These are phyloP conservation scores for Hyaloscypha finlandica DNA, from an alignment of 495 filamentous ascomycete species.

Conservation along the genomic window DNA sequence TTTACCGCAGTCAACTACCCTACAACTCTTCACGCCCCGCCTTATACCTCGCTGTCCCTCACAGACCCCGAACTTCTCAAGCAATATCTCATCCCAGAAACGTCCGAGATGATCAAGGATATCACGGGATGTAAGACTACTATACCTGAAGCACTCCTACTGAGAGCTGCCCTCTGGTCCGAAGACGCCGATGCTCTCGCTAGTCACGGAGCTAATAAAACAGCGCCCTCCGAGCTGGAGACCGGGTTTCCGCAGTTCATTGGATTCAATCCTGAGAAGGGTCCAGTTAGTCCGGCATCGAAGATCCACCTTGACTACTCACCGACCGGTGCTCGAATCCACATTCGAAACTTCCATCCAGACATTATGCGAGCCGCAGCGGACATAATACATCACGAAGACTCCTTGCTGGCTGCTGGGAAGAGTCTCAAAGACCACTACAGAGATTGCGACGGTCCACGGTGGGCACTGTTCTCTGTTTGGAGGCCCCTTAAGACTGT, in stretches of 20 bases:
- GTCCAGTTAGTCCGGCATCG: slow-evolving; percentile 10
- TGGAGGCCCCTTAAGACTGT: slow-evolving; percentile 22
- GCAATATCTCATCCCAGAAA: slow-evolving; percentile 18
- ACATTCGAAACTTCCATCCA: slow-evolving; percentile 15
- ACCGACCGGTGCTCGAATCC: slow-evolving; percentile 13
- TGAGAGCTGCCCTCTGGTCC: not conserved
- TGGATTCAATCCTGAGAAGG: slow-evolving; percentile 15
- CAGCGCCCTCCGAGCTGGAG: not conserved
- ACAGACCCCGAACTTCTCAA: slow-evolving; percentile 16
- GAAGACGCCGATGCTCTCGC: not conserved
- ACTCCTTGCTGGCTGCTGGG: slow-evolving; percentile 1
- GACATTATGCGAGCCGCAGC: slow-evolving; percentile 1
- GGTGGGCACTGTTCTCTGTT: slow-evolving; percentile 21
- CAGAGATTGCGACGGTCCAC: not conserved
- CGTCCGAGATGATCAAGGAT: slow-evolving; percentile 12
- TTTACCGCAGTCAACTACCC: slow-evolving; percentile 21
- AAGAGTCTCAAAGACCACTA: not conserved
- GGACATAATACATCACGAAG: slow-evolving; percentile 15
- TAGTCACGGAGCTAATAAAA: not conserved
- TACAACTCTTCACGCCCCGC: slow-evolving; percentile 9
- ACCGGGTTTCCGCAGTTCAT: slow-evolving; percentile 22
- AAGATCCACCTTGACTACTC: slow-evolving; percentile 21
- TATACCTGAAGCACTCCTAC: slow-evolving; percentile 3
- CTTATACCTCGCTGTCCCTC: slow-evolving; percentile 11
- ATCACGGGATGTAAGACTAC: slow-evolving; percentile 18